Conservation (phyloP, 441 rosid genomes). For the Breynia disticha region DNA sequence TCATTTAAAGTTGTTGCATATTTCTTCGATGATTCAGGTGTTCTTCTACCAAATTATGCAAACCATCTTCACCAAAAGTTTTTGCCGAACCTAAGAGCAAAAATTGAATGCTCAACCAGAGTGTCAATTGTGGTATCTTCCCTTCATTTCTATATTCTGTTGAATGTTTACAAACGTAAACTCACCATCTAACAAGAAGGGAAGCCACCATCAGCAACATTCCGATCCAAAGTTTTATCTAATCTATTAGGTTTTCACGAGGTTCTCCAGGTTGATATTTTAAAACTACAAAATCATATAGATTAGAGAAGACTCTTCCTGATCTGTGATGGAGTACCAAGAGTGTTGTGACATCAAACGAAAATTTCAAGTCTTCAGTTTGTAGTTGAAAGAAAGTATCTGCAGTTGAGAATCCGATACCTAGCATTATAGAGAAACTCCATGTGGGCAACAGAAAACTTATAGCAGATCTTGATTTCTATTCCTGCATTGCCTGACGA, state of each 20-base stretch:
- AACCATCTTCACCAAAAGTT: neutral
- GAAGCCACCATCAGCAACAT: neutral
- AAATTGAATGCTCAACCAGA: neutral
- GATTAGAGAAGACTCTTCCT: neutral
- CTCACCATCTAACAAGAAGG: neutral
- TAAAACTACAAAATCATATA: too few species aligned
- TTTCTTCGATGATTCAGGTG: neutral
- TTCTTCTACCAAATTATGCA: neutral
- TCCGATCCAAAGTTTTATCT: neutral
- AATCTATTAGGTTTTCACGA: too few species aligned
- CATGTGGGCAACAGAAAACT: neutral
- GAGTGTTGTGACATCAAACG: neutral
- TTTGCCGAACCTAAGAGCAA: neutral
- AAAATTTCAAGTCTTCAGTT: neutral
- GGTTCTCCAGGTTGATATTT: neutral
- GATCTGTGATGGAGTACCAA: neutral
- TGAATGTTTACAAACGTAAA: too few species aligned
- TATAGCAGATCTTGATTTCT: too few species aligned
- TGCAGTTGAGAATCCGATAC: neutral
- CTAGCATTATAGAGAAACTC: neutral
- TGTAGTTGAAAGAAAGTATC: neutral
- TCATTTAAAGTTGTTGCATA: too few species aligned
- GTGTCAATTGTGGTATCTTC: neutral
- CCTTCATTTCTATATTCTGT: neutral
- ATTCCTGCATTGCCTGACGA: neutral